Evolutionary conservation across 2,329 filamentous ascomycete species (phyloP).

Genomic region (Pyrenochaeta sp.): DNA sequence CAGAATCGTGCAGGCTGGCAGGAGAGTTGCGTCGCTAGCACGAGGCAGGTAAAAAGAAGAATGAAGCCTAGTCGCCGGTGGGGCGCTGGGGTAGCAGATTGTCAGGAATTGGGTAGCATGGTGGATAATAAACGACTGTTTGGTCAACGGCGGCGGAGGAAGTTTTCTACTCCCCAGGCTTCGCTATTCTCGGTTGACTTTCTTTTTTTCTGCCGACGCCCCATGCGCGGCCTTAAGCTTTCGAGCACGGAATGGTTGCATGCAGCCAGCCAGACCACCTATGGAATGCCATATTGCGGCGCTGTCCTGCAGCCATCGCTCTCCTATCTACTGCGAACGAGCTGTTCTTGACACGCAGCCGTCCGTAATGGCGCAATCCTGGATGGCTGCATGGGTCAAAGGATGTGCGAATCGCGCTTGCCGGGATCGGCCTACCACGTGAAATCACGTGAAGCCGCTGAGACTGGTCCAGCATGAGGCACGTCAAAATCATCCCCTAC

Average conservation of each 20-base stretch:
- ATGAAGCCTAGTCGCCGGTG: slow-evolving; percentile 25
- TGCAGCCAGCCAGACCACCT: slow-evolving; percentile 14
- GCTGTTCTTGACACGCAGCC: neutral
- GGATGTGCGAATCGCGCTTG: slow-evolving; percentile 9
- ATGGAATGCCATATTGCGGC: slow-evolving; percentile 2
- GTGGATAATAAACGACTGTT: slow-evolving; percentile 35
- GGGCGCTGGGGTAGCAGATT: slow-evolving; percentile 32
- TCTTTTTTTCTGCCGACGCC: slow-evolving; percentile 22
- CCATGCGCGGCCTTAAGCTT: slow-evolving; percentile 30
- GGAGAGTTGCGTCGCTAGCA: slow-evolving; percentile 8
- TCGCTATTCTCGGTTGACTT: slow-evolving; percentile 18
- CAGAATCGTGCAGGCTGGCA: slow-evolving; percentile 7
- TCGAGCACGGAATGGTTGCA: slow-evolving; percentile 14
- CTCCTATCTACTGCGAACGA: slow-evolving; percentile 1
- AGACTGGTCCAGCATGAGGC: neutral
- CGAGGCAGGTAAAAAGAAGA: slow-evolving; percentile 3
- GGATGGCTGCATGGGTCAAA: slow-evolving; percentile 14
- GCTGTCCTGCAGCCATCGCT: slow-evolving; percentile 1
- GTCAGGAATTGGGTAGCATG: slow-evolving; percentile 48
- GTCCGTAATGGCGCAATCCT: slow-evolving; percentile 15
- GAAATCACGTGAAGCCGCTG: neutral
- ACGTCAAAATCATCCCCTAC: neutral
- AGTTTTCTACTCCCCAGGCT: slow-evolving; percentile 35
- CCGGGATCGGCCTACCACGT: slow-evolving; percentile 25
- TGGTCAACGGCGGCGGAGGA: slow-evolving; percentile 26